phyloP scores from a whole-genome alignment of 148 eudicot species.

The Arctostaphylos glauca region DNA sequence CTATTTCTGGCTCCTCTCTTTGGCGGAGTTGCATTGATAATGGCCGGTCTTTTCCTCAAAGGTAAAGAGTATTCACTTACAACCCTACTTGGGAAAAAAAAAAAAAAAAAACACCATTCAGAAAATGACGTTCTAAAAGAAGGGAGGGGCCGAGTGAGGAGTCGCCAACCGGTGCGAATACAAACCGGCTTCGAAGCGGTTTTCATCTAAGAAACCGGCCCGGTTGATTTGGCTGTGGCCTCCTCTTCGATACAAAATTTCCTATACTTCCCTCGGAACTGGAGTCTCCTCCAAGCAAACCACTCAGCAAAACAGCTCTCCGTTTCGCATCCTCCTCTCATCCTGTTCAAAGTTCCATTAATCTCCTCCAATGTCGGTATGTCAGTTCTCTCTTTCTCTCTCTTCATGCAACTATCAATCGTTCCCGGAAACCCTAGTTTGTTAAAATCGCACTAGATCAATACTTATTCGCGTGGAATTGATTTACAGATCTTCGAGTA shows the following conservation, averaged over 20 bases:
- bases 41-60: no score
- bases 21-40: no score
- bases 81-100: no score
- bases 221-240: neutral
- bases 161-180: no score
- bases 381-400: neutral
- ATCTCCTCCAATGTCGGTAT: slow-evolving; percentile 14
- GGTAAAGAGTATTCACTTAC: no score
- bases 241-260: no score
- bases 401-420: neutral
- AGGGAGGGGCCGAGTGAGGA: no score
- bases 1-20: no score
- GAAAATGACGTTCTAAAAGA: no score
- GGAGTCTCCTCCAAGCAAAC: slow-evolving; percentile 13
- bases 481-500: slow-evolving; percentile 83
- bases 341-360: neutral
- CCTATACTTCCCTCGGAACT: neutral
- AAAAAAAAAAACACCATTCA: no score
- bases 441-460: neutral
- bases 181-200: neutral
- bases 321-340: neutral
- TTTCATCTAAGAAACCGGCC: neutral
- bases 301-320: neutral
- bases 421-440: slow-evolving; percentile 5
- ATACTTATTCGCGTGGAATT: neutral